These are phyloP conservation scores for Rhodotorula sp. DNA, from an alignment of 1,284 basidiomycete species.

Conservation along the genomic window DNA sequence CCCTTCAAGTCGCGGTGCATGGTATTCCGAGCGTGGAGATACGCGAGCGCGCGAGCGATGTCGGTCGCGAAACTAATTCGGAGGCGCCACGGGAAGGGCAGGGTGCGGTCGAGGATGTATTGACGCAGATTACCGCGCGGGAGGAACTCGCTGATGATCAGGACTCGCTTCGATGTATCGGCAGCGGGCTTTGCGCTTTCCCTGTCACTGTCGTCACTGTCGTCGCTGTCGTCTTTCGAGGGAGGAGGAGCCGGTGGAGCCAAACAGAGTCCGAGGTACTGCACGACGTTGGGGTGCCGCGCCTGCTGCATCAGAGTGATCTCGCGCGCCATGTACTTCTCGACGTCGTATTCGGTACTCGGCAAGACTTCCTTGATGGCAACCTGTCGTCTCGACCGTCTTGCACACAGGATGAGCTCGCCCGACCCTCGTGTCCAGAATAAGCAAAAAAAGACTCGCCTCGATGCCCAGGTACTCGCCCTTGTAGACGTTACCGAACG, in stretches of 20 bases:
- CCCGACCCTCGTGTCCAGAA: constrained; percentile 52
- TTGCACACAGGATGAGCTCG: background rate
- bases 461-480: constrained; percentile 90
- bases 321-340: constrained; percentile 97
- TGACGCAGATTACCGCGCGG: constrained; percentile 70
- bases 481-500: constrained; percentile 89
- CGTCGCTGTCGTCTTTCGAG: too few species aligned
- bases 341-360: constrained; percentile 54
- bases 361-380: constrained; percentile 44
- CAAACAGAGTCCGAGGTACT: constrained; percentile 88
- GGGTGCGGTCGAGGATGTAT: constrained; percentile 74
- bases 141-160: constrained; percentile 44
- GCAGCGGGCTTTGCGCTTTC: background rate
- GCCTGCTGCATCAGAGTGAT: constrained; percentile 81
- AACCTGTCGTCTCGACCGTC: constrained; percentile 6
- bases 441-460: constrained; percentile 46
- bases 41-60: constrained; percentile 89
- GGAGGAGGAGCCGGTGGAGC: too few species aligned
- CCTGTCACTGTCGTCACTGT: too few species aligned
- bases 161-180: constrained; percentile 10
- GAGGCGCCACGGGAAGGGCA: constrained; percentile 80
- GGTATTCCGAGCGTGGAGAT: constrained; percentile 85
- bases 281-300: constrained; percentile 55
- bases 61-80: constrained; percentile 92
- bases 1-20: constrained; percentile 83